Percentiles rank a stretch among this genome's conserved stretches.
phyloP scores from a whole-genome alignment of 2,329 filamentous ascomycete species.

The Teratosphaeriaceae sp. region DNA sequence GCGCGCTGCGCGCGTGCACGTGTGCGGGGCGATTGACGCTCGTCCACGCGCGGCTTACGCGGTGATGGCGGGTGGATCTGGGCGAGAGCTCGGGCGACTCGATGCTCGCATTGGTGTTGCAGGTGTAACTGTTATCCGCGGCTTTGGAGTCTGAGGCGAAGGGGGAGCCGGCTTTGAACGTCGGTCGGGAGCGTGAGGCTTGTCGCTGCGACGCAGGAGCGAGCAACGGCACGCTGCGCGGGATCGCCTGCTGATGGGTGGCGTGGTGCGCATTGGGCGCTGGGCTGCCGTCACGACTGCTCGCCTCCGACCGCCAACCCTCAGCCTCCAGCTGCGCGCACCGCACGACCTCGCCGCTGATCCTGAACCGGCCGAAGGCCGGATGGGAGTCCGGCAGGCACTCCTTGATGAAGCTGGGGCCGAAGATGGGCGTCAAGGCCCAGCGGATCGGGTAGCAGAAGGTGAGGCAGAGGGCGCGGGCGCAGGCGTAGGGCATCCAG shows the following conservation, averaged over 20 bases:
- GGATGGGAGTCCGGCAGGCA: conserved; percentile 60
- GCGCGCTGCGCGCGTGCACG: too few relatives aligned
- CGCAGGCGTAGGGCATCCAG: conserved; percentile 90
- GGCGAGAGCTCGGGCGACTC: conserved; percentile 24
- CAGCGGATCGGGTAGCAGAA: conserved; percentile 83
- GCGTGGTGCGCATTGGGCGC: background rate
- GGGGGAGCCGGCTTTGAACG: conserved; percentile 20
- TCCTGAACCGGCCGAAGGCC: conserved; percentile 45
- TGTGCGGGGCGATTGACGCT: conserved; percentile 18
- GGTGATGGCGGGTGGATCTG: conserved; percentile 18
- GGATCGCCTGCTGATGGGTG: conserved; percentile 13
- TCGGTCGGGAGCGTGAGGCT: conserved; percentile 12
- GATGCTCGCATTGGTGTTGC: conserved; percentile 6
- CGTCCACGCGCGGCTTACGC: conserved; percentile 15
- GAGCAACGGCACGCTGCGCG: conserved; percentile 14
- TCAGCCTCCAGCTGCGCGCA: conserved; percentile 32
- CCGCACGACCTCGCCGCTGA: conserved; percentile 33
- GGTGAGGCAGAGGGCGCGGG: conserved; percentile 77
- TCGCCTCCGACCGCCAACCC: conserved; percentile 25
- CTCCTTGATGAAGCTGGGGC: conserved; percentile 65
- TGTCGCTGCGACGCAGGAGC: background rate
- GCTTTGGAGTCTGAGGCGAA: conserved; percentile 16
- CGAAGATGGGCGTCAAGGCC: conserved; percentile 86
- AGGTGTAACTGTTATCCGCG: conserved; percentile 9
- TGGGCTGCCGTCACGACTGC: conserved; percentile 10